Conservation (phyloP, 2,329 filamentous ascomycete genomes). For the Xenosphaeropsis pyriputrescens region DNA sequence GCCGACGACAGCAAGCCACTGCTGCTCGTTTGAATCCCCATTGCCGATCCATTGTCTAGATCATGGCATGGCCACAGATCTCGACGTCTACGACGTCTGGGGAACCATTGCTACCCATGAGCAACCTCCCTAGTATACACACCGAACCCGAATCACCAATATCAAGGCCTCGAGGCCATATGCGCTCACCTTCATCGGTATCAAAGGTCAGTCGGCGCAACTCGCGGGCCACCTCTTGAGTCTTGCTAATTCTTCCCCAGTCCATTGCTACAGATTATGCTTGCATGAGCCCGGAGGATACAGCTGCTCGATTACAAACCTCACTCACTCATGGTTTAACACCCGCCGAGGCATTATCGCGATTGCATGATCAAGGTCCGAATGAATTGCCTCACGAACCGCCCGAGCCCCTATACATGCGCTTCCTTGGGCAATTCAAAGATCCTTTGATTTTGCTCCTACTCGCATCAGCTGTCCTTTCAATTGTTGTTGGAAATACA, state of each 20-base stretch:
- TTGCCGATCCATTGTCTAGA: not conserved
- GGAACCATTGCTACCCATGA: constrained; percentile 13
- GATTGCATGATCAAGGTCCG: constrained; percentile 67
- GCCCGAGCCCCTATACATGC: constrained; percentile 86
- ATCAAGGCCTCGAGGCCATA: constrained; percentile 8
- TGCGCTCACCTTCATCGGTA: constrained; percentile 15
- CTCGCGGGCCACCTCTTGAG: not conserved
- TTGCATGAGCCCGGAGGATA: constrained; percentile 61
- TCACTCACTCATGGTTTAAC: constrained; percentile 75
- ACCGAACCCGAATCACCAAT: constrained; percentile 1
- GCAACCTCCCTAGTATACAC: constrained; percentile 12
- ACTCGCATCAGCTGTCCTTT: constrained; percentile 75
- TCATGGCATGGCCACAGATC: constrained; percentile 17
- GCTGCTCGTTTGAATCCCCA: constrained; percentile 12
- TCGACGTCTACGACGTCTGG: constrained; percentile 14
- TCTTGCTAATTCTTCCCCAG: constrained; percentile 6
- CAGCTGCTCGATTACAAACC: constrained; percentile 62
- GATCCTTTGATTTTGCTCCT: constrained; percentile 91
- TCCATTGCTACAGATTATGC: constrained; percentile 41
- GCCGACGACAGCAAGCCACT: constrained; percentile 15
- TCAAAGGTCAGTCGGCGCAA: constrained; percentile 12
- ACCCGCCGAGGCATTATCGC: constrained; percentile 64
- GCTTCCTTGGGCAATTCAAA: constrained; percentile 93
- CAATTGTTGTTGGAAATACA: constrained; percentile 79
- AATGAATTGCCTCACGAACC: constrained; percentile 94